Percentiles rank a stretch among this genome's conserved stretches.
Evolutionary conservation across 1,139 yeast genomes (phyloP).

Genomic region (Candida glucosophila): DNA sequence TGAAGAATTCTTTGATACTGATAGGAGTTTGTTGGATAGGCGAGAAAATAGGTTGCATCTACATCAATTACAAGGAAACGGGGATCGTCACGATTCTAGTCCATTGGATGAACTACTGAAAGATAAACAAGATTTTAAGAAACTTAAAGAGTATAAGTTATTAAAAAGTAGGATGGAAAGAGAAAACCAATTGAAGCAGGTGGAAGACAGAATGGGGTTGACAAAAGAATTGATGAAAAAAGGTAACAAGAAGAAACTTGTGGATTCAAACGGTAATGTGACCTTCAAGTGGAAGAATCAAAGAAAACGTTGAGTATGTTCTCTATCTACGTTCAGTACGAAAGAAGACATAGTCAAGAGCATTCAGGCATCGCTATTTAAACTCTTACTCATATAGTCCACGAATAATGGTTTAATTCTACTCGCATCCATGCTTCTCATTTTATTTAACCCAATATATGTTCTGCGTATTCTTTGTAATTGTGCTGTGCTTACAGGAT

Average conservation of each 20-base stretch:
- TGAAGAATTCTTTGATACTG: conserved; percentile 62
- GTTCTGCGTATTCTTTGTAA: conserved; percentile 79
- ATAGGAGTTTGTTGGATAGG: conserved; percentile 48
- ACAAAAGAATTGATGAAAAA: conserved; percentile 86
- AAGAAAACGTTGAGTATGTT: conserved; percentile 46
- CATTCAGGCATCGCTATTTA: conserved; percentile 18
- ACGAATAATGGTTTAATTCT: conserved; percentile 67
- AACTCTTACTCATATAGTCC: conserved; percentile 57
- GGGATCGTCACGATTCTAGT: conserved; percentile 14
- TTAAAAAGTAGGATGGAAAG: conserved; percentile 57
- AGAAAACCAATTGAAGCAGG: conserved; percentile 55
- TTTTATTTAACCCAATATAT: conserved; percentile 68
- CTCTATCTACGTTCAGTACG: conserved; percentile 1
- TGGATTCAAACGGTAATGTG: conserved; percentile 54
- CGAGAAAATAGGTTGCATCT: conserved; percentile 66
- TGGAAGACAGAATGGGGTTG: conserved; percentile 63
- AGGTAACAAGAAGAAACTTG: conserved; percentile 75
- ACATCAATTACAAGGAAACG: conserved; percentile 47
- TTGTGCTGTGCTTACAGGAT: conserved; percentile 61
- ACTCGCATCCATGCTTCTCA: conserved; percentile 60
- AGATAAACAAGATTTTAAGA: conserved; percentile 43
- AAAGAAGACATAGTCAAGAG: conserved; percentile 1
- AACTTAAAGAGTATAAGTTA: conserved; percentile 47
- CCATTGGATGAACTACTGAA: too few species aligned
- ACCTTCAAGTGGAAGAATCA: conserved; percentile 83